Base-by-base conservation (phyloP, 352 stramenopile genomes). In the Hyaloperonospora arabidopsidis region DNA sequence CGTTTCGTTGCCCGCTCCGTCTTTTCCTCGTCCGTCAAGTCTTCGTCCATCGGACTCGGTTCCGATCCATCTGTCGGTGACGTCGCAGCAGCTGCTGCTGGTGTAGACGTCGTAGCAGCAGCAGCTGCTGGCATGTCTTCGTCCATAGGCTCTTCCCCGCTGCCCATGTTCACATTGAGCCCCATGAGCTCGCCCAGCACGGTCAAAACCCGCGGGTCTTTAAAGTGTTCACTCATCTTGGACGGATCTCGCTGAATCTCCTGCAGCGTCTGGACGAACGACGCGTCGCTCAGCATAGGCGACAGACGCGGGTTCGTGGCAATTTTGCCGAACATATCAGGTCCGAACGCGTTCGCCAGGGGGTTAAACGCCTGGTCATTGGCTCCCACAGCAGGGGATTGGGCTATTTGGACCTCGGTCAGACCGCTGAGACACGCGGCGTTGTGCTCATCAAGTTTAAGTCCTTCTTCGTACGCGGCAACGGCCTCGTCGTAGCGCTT, bases 241-340 rank as follows among this genome's bases (percentile, higher is more conserved):
- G 74, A 65, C 36, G 84, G 80, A 63, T 94, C 78, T 14, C 67
- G 57, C 66, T 92, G 78, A 49, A 93, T 85, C 57, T 88, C 73
- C 50, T 84, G 65, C 15, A 94, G 57, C 63, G 84, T 82, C 39
- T 60, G 45, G 17, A 95, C 63, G 58, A 99, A 98, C 23, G 84
- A 77, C 11, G 87, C 68, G 79, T 99, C 97, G 52, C 86, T 86
- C 43, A 98, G 70, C 51, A 97, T 85, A 7, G 75, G 78, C 18
- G 82, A 58, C 23, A 97, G 69, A 4, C 93, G 86, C 14, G 92
- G 92, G 63, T 97, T 89, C 12, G 74, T 84, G 45, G 86, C 86
- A 39, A 97, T 86, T 56, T 92, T 93, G 52, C 87, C 82, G 57
- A 99, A 92, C 73, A 99, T 96, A 57, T 98, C 79, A n/a, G 93